Evolutionary conservation across 2,329 filamentous ascomycete genomes (phyloP).

Genomic region (Trichothecium sympodiale): DNA sequence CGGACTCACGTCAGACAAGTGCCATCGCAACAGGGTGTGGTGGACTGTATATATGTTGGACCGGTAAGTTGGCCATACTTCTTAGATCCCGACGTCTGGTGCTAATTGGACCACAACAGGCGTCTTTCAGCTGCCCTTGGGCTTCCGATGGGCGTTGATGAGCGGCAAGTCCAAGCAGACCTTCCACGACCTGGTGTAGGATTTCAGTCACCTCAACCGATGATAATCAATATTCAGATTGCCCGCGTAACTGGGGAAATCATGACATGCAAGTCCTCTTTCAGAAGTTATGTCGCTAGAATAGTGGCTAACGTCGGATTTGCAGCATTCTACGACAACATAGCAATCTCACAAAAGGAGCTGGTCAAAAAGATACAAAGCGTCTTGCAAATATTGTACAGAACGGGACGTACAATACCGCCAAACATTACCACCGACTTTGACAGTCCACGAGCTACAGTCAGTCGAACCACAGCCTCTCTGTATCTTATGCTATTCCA

Average conservation of each 20-base stretch:
- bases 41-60: constrained; percentile 20
- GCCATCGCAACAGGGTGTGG: constrained; percentile 15
- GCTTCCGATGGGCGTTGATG: constrained; percentile 14
- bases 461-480: constrained; percentile 14
- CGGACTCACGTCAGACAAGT: constrained; percentile 14
- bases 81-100: too few relatives aligned
- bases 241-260: constrained; percentile 16
- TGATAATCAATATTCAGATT: constrained; percentile 16
- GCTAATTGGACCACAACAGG: too few relatives aligned
- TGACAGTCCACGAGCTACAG: constrained; percentile 7
- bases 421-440: constrained; percentile 12
- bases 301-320: too few relatives aligned
- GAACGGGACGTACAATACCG: constrained; percentile 15
- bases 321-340: constrained; percentile 16
- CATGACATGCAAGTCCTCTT: constrained; percentile 14
- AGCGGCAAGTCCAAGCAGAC: constrained; percentile 15
- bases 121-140: constrained; percentile 16
- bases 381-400: constrained; percentile 10
- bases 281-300: too few relatives aligned
- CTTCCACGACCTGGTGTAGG: constrained; percentile 13
- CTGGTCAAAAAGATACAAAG: constrained; percentile 14
- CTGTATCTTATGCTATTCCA: constrained; percentile 16
- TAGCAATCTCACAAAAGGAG: constrained; percentile 12
- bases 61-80: constrained; percentile 12
- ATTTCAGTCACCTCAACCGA: constrained; percentile 13